Conservation (phyloP, 805 yeast genomes). For the Vanderwaltozyma verrucispora region DNA sequence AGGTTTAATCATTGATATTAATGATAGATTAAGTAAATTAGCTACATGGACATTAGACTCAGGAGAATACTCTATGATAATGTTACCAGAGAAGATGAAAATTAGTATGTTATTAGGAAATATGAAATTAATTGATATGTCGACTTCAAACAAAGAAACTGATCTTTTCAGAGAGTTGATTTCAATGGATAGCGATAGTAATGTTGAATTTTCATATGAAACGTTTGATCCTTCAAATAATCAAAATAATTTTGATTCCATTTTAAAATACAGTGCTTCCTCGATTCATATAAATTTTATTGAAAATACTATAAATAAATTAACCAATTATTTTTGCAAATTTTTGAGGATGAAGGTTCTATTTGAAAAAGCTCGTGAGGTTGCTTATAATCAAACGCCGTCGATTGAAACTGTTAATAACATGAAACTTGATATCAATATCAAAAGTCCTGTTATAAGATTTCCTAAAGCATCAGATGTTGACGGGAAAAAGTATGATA, state of each 20-base stretch:
- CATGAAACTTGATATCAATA: constrained; percentile 59
- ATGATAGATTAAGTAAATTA: constrained; percentile 73
- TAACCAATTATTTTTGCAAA: constrained; percentile 56
- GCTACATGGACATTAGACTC: constrained; percentile 70
- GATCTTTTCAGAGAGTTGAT: constrained; percentile 56
- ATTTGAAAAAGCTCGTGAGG: constrained; percentile 83
- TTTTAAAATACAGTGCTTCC: constrained; percentile 42
- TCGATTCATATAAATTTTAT: constrained; percentile 68
- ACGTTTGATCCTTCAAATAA: constrained; percentile 54
- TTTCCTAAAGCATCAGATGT: constrained; percentile 54
- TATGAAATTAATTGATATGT: constrained; percentile 57
- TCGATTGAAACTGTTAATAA: constrained; percentile 41
- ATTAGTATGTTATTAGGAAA: constrained; percentile 69
- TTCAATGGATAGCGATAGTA: constrained; percentile 62
- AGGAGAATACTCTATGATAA: constrained; percentile 54
- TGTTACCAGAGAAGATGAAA: constrained; percentile 71
- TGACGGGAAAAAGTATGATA: constrained; percentile 39
- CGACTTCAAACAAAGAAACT: constrained; percentile 48
- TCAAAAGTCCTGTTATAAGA: constrained; percentile 74
- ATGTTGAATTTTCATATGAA: constrained; percentile 77
- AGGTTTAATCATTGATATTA: constrained; percentile 62
- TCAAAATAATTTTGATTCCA: constrained; percentile 36
- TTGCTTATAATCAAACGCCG: constrained; percentile 75
- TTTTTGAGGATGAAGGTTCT: constrained; percentile 78
- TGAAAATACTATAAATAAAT: constrained; percentile 65